Evolutionary conservation across 129 eudicot species (phyloP), one percentile per base, ranked within the genome.

Genomic region (Mikania micrantha): DNA sequence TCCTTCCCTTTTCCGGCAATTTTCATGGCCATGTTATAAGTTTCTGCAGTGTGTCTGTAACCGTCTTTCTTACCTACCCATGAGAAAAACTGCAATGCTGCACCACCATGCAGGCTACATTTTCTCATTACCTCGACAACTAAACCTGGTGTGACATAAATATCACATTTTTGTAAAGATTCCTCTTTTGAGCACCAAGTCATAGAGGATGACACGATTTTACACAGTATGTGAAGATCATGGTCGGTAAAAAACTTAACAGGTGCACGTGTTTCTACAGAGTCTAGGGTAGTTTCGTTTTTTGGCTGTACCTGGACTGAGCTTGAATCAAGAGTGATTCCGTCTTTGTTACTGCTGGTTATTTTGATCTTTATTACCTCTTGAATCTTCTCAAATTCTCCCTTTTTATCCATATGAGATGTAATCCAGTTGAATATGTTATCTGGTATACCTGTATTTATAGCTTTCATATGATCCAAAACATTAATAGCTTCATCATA

Each of bases 1-100:
- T 91, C 90, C 79, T 91, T 88, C n/a, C 90, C 94, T 38, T 67
- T 74, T 41, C 97, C 97, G 7, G 96, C 82, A 31, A 88, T 47
- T 80, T 91, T 91, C 54, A 91, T 82, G 3, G 94, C 97, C 90
- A 82, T 79, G 81, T 91, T 81, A 78, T 88, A 91, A 2, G 94
- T 66, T 60, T 91, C 80, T 7, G 80, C 65, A 27, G 82, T 83
- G 74, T 87, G 97, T 25, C 54, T 75, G 68, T 79, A 87, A 69
- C 88, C 85, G 12, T 69, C n/a, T 78, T 78, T 84, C 70, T 83
- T 81, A 63, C 75, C 86, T 19, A 80, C 81, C 94, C 97, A 91
- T 48, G 90, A 72, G 76, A 91, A 91, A 58, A 91, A 91, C 35
- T 78, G 84, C 21, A 83, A 77, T 16, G 83, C 85, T 3, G 75